A percentile compares a stretch with the other conserved stretches of the same genome.
Conservation (phyloP, 805 yeast species). For the Cyberlindnera sargentensis region DNA sequence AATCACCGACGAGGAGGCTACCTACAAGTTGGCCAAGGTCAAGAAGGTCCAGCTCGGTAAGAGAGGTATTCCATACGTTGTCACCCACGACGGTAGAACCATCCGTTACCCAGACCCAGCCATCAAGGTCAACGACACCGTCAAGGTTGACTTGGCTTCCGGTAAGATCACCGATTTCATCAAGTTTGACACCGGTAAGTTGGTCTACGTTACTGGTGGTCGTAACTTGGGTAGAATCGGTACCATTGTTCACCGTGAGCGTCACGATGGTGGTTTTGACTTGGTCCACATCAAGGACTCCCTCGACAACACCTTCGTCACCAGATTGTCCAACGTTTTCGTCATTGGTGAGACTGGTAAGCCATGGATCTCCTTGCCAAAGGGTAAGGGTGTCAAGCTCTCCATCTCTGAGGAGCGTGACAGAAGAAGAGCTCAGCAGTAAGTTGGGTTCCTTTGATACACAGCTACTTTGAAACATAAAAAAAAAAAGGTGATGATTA, state of each 20-base stretch:
- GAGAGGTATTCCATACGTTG: constrained; percentile 97
- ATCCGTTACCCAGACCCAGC: constrained; percentile 98
- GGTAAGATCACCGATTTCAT: constrained; percentile 89
- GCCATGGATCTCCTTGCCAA: constrained; percentile 92
- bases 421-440: constrained; percentile 81
- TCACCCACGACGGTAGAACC: constrained; percentile 99
- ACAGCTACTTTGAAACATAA: not conserved
- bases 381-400: constrained; percentile 98
- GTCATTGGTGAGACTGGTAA: constrained; percentile 93
- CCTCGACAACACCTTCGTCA: constrained; percentile 90
- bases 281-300: constrained; percentile 95
- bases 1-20: constrained; percentile 97
- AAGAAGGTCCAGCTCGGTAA: constrained; percentile 98
- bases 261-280: constrained; percentile 98
- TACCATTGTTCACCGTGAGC: constrained; percentile 92
- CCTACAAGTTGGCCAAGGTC: constrained; percentile 97
- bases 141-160: constrained; percentile 91
- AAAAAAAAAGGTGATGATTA: not conserved
- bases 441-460: constrained; percentile 7
- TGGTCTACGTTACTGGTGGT: constrained; percentile 95
- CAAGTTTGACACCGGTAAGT: constrained; percentile 88
- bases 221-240: constrained; percentile 98
- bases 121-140: constrained; percentile 96
- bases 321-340: constrained; percentile 90
- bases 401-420: constrained; percentile 96